Evolutionary conservation across 2,329 filamentous ascomycete genomes (phyloP), one percentile per base, ranked within the genome.

Genomic region (Thielaviopsis musarum): DNA sequence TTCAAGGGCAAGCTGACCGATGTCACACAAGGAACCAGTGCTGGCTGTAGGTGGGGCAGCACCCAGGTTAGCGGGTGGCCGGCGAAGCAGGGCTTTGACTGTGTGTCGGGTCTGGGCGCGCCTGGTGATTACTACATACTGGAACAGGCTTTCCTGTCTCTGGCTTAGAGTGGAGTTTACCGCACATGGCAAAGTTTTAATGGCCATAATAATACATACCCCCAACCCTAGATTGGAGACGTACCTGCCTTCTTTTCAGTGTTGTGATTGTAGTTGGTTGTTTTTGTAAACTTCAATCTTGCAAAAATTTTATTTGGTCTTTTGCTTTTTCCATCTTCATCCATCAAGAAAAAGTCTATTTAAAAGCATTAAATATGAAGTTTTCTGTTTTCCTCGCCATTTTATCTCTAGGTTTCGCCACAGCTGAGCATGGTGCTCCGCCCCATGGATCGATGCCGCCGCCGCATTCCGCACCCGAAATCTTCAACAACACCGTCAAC

Each of bases 61-160:
- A 62, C 65, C 1, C 64, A 59, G 19, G 68, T 69, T 1, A 67
- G 67, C 1, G 75, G 75, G 0, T 80, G 77, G 74, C 68, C 71
- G 17, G 73, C 75, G 2, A 65, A 64, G 7, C 61, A 67, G 57
- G 77, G 77, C 0, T 79, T 71, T 65, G 76, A 79, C 62, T 70
- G 72, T 1, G 72, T 76, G 3, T 78, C 76, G 1, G 77, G 81
- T 55, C 62, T 78, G 21, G 77, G 77, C 0, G 72, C 75, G 41
- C 71, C 75, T 0, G 68, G 67, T 45, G 69, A 75, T 45, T 77
- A 76, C 65, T 61, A 66, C 7, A 67, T 69, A 63, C 65, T 75
- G 2, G 56, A 72, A 63, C 60, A 68, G 34, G 70, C 68, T 13
- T 61, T 74, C 61, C 62, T 70, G 12, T 62, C 38, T 15, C 22